Percentiles rank a stretch among this genome's conserved stretches.
These are phyloP conservation scores for Saraca asoca DNA, from an alignment of 331 rosid genomes.

Conservation along the genomic window DNA sequence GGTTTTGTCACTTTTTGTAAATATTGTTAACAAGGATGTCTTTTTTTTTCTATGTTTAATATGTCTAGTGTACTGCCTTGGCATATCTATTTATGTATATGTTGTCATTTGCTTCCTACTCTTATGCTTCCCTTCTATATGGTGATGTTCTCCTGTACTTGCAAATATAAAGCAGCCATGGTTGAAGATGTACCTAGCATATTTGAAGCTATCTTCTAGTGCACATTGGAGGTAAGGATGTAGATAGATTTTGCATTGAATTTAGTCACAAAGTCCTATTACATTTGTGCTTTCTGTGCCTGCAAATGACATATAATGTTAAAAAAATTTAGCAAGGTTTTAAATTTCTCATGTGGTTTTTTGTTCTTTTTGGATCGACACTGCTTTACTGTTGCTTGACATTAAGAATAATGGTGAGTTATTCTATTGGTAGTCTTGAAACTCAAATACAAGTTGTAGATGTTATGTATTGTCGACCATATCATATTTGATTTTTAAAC, in stretches of 20 bases:
- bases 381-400: no score
- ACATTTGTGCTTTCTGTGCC: no score
- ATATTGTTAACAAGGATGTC: conserved; percentile 78
- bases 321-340: no score
- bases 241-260: not conserved
- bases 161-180: conserved; percentile 83
- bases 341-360: no score
- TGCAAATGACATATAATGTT: no score
- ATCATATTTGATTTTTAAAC: not conserved
- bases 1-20: conserved; percentile 93
- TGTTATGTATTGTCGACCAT: not conserved
- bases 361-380: no score
- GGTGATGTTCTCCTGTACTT: not conserved
- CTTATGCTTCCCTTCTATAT: not conserved
- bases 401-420: no score
- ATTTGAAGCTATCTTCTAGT: conserved; percentile 95
- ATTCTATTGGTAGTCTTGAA: no score
- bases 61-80: conserved; percentile 12
- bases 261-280: no score
- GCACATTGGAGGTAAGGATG: conserved; percentile 81
- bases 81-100: not conserved
- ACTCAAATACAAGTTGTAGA: no score
- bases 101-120: no score
- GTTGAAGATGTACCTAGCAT: conserved; percentile 85
- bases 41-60: conserved; percentile 12